phyloP scores from a whole-genome alignment of 164 flowering plant species.

The Sedum album region DNA sequence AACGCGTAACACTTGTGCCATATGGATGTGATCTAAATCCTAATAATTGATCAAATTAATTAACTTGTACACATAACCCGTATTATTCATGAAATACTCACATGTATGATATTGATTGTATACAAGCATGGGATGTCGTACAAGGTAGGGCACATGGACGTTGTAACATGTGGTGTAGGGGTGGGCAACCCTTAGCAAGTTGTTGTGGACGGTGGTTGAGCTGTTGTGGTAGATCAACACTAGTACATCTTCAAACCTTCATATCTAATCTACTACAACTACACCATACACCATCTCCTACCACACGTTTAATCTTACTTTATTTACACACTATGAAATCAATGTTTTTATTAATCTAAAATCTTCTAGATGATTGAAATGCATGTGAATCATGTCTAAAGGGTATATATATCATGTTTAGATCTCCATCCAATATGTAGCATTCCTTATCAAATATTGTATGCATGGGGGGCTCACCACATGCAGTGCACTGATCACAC shows the following conservation, averaged over 20 bases:
- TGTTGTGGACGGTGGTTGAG: conserved; percentile 3
- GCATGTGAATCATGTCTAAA: not conserved
- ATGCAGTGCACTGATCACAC: conserved; percentile 1
- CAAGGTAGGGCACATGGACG: conserved; percentile 6
- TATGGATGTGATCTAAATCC: too few relatives aligned
- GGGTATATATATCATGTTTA: not conserved
- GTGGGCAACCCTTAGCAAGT: not conserved
- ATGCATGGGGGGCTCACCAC: not conserved
- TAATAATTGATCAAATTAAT: too few relatives aligned
- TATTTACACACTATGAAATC: not conserved
- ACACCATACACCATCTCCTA: not conserved
- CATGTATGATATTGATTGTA: too few relatives aligned
- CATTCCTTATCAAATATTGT: not conserved
- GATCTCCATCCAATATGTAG: conserved; percentile 3
- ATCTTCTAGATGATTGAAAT: not conserved
- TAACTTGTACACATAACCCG: too few relatives aligned
- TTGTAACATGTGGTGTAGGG: conserved; percentile 4
- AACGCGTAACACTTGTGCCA: too few relatives aligned
- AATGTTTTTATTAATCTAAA: not conserved
- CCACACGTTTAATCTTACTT: not conserved
- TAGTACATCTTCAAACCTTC: not conserved
- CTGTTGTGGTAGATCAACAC: not conserved
- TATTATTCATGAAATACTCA: too few relatives aligned
- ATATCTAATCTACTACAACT: not conserved
- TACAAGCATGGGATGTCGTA: not conserved